Base-by-base conservation (phyloP, 2,329 filamentous ascomycete species). In the Blastomyces gilchristii region DNA sequence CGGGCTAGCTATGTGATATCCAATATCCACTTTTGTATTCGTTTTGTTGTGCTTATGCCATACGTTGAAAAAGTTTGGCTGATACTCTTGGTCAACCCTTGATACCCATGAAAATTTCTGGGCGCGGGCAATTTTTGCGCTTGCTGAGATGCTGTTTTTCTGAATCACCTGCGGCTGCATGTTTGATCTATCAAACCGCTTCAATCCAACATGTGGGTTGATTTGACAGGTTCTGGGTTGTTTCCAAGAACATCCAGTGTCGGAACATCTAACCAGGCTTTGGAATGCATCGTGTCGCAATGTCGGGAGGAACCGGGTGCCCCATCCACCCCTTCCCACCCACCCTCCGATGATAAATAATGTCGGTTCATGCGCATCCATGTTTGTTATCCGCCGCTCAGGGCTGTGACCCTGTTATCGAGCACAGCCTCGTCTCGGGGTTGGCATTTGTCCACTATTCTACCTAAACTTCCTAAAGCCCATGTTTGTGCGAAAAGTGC, bases 1-100 rank as follows among this genome's bases (percentile, higher is more conserved):
- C 25, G 37, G 54, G 37, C 37, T 43, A 57, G 54, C 54, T n/a
- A 43, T 57, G 39, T 45, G 39, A 58, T 58, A 58, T 43, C 34
- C 11, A 58, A 25, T 58, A 58, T 45, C n/a, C 22, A 58, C 1
- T 45, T 18, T 45, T 39, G 34, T 39, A 3, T 58, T 43, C 39
- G 9, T 4, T 18, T 18, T 25, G n/a, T 45, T 45, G 22, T 18
- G 56, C 22, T 39, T 22, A 59, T 47, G 34, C 5, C 37, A n/a
- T 6, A 28, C 14, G 0, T 47, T 31, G 28, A 25, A 47, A 49
- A 49, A 22, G 43, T n/a, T 41, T 41, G 16, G 37, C 34, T 58
- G 18, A 28, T 28, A n/a, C n/a, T 34, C n/a, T 22, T 49, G 57
- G 16, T 25, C 22, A 12, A 59, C 16, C 22, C 34, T 37, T 45